Conservation (phyloP, 2,329 filamentous ascomycete species). For the Sporothrix curviconia region DNA sequence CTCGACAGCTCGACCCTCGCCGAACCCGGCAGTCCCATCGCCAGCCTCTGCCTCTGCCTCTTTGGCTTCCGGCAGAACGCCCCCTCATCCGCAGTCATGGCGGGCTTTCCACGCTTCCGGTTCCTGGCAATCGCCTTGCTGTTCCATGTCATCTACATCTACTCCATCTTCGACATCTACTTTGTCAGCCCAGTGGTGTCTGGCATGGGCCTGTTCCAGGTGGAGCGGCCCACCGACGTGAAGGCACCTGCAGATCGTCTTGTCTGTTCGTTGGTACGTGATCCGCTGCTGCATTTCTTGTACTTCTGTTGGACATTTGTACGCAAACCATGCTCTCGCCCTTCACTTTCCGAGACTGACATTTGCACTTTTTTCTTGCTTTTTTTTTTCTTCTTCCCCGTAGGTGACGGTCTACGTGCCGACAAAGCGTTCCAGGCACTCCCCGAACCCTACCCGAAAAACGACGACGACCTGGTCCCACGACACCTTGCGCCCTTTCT, state of each 20-base stretch:
- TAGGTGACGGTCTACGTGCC: slow-evolving; percentile 85
- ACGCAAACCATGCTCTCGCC: too few species aligned
- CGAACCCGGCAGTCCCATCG: too few species aligned
- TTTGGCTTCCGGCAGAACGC: neutral
- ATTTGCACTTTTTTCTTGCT: neutral
- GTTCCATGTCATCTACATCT: slow-evolving; percentile 90
- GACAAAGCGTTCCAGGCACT: slow-evolving; percentile 97
- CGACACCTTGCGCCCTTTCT: slow-evolving; percentile 85
- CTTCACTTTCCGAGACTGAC: neutral
- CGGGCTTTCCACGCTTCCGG: slow-evolving; percentile 58
- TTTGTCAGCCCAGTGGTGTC: slow-evolving; percentile 96
- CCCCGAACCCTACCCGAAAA: slow-evolving; percentile 71
- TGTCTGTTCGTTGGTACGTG: slow-evolving; percentile 80
- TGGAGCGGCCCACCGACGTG: slow-evolving; percentile 52
- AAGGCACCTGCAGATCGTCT: slow-evolving; percentile 82
- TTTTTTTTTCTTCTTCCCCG: neutral
- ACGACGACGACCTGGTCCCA: slow-evolving; percentile 59
- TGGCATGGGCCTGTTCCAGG: slow-evolving; percentile 78
- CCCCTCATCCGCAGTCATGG: slow-evolving; percentile 35
- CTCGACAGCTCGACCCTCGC: too few species aligned
- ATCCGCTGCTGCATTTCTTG: neutral
- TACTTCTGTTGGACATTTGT: too few species aligned
- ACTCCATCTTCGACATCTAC: slow-evolving; percentile 97
- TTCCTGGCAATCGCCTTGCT: slow-evolving; percentile 84
- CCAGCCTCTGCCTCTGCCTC: neutral